Base-by-base conservation (phyloP, 148 eudicot species). In the Silene uniflora region DNA sequence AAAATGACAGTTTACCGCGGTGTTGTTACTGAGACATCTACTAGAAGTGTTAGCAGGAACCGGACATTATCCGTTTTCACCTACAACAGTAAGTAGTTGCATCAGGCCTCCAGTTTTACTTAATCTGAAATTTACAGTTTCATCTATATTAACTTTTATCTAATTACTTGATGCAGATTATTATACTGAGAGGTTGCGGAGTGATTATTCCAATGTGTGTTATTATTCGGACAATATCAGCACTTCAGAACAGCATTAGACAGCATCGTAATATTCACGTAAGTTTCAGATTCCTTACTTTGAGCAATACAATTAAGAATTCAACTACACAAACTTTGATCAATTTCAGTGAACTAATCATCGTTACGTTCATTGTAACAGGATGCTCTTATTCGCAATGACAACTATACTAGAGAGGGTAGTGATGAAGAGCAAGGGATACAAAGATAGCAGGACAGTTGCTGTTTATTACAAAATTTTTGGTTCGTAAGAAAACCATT, bases 171-270 rank as follows among this genome's bases (percentile, higher is more conserved):
- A 16, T 78, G 86, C 87, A 92, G 97, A 74, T 92, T 83, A 32
- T 92, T 58, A 27, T 88, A 24, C 74, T 88, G 14, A 86, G 87
- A 76, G 74, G 84, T 19, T 84, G 86, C 77, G 98, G 95, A 79
- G 85, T 90, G 25, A 71, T 92, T 22, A 27, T 92, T 32, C 98
- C 98, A 0, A 89, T 92, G 96, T 92, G 79, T 86, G 62, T 89
- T 67, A 83, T 92, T 12, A 83, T 86, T 42, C 82, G 85, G 35
- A 80, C 86, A 0, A 76, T 86, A 74, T 73, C 82, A 16, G 86
- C 89, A 56, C 68, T 92, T 25, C 90, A 87, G 54, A 77, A 76
- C 62, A 89, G 83, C 73, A 82, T 86, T 76, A 86, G 62, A 77
- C 83, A 83, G 74, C 84, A 83, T 24, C 83, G 76, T 27, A 78